A percentile compares a stretch with the other conserved stretches of the same genome.
These are phyloP conservation scores for Beta corolliflora DNA, from an alignment of 179 eudicot species.

Conservation along the genomic window DNA sequence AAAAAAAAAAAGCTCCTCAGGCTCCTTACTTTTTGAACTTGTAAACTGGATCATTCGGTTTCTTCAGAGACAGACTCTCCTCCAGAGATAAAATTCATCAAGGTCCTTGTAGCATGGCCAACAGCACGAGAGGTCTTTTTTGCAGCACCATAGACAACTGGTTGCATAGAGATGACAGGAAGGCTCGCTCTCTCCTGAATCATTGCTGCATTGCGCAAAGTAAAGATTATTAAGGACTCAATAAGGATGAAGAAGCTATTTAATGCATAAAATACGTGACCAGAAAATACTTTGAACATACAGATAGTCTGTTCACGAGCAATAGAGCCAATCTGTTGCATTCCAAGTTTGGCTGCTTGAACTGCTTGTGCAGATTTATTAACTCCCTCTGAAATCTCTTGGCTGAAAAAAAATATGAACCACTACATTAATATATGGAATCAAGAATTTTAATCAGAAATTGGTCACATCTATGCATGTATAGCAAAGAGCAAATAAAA, in stretches of 20 bases:
- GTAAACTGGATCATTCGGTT: constrained; percentile 33
- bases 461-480: not conserved
- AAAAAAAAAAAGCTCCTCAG: not conserved
- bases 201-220: constrained; percentile 55
- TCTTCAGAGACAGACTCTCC: constrained; percentile 43
- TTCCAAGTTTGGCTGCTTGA: constrained; percentile 91
- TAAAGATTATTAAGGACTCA: constrained; percentile 11
- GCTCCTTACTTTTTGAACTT: constrained; percentile 22
- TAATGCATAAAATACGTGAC: not conserved
- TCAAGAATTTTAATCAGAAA: not conserved
- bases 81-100: constrained; percentile 61
- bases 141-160: constrained; percentile 82
- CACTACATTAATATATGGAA: not conserved
- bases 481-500: not conserved
- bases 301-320: constrained; percentile 82
- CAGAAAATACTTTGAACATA: constrained; percentile 35
- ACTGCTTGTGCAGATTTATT: constrained; percentile 88
- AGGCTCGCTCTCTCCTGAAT: constrained; percentile 86
- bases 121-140: constrained; percentile 80
- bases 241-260: constrained; percentile 2
- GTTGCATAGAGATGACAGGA: constrained; percentile 69
- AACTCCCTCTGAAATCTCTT: constrained; percentile 85
- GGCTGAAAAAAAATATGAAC: constrained; percentile 44
- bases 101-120: constrained; percentile 61
- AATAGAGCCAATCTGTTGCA: constrained; percentile 69